Evolutionary conservation across 2,329 filamentous ascomycete genomes (phyloP).

Genomic region (Hypoxylon sp.): DNA sequence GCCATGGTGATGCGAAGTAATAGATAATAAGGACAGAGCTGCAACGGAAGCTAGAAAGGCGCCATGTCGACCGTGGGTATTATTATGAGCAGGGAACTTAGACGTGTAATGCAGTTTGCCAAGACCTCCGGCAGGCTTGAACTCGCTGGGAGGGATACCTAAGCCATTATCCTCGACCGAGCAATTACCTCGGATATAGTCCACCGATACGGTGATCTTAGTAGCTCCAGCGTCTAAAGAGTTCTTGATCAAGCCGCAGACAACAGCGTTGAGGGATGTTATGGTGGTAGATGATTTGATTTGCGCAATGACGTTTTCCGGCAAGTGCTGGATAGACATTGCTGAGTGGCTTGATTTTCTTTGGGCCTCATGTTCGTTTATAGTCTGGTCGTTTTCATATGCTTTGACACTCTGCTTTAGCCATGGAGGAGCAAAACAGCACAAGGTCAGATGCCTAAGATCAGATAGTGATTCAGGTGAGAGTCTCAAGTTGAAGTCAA

Average conservation of each 20-base stretch:
- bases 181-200: constrained; percentile 82
- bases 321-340: constrained; percentile 78
- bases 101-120: constrained; percentile 84
- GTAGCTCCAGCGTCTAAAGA: constrained; percentile 83
- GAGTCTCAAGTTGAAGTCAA: constrained; percentile 9
- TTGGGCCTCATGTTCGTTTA: constrained; percentile 34
- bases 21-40: constrained; percentile 79
- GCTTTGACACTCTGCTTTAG: neutral
- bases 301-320: constrained; percentile 78
- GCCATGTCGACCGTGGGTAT: constrained; percentile 76
- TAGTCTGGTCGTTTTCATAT: neutral
- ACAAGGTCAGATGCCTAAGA: neutral
- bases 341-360: constrained; percentile 20
- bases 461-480: neutral
- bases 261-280: constrained; percentile 77
- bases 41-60: constrained; percentile 83
- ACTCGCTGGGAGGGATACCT: constrained; percentile 82
- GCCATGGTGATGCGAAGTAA: constrained; percentile 77
- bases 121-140: constrained; percentile 76
- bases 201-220: constrained; percentile 77
- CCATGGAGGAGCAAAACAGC: neutral
- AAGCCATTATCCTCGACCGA: constrained; percentile 85
- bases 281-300: constrained; percentile 89
- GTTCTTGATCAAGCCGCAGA: constrained; percentile 82
- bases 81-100: constrained; percentile 66